Conservation (phyloP, 352 stramenopile genomes). For the Globisporangium paroecandrum region DNA sequence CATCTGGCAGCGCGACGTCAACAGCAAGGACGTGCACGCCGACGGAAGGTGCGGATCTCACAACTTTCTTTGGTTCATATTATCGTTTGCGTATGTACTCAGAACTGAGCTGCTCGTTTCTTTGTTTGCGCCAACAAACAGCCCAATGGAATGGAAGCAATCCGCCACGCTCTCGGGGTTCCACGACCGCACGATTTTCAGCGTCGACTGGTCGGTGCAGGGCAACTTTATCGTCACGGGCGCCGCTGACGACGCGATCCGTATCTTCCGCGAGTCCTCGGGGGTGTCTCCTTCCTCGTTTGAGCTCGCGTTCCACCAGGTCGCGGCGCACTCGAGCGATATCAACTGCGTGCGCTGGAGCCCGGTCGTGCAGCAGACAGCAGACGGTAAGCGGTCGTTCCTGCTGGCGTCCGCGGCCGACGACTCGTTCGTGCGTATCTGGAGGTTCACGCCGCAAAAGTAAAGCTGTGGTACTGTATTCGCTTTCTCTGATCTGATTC, state of each 20-base stretch:
- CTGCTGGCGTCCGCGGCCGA: slow-evolving; percentile 66
- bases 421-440: slow-evolving; percentile 63
- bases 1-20: slow-evolving; percentile 88
- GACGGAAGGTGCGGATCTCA: slow-evolving; percentile 37
- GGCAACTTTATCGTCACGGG: slow-evolving; percentile 88
- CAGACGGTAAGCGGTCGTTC: slow-evolving; percentile 32
- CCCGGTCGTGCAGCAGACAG: slow-evolving; percentile 23
- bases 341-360: slow-evolving; percentile 84
- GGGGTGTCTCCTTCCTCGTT: slow-evolving; percentile 32
- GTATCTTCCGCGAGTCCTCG: slow-evolving; percentile 71
- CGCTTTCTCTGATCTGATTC: background rate
- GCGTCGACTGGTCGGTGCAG: slow-evolving; percentile 88
- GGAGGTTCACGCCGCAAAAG: slow-evolving; percentile 43
- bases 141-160: slow-evolving; percentile 80
- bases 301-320: slow-evolving; percentile 58
- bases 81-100: background rate
- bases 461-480: background rate
- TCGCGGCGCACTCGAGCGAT: slow-evolving; percentile 64
- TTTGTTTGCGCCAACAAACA: slow-evolving; percentile 8
- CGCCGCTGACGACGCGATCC: slow-evolving; percentile 90
- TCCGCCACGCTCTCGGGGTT: slow-evolving; percentile 73
- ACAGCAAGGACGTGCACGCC: slow-evolving; percentile 43
- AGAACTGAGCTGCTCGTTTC: background rate
- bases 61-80: too few species aligned
- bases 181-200: slow-evolving; percentile 91